Evolutionary conservation across 148 eudicot genomes (phyloP).

Genomic region (Mesembryanthemum crystallinum): DNA sequence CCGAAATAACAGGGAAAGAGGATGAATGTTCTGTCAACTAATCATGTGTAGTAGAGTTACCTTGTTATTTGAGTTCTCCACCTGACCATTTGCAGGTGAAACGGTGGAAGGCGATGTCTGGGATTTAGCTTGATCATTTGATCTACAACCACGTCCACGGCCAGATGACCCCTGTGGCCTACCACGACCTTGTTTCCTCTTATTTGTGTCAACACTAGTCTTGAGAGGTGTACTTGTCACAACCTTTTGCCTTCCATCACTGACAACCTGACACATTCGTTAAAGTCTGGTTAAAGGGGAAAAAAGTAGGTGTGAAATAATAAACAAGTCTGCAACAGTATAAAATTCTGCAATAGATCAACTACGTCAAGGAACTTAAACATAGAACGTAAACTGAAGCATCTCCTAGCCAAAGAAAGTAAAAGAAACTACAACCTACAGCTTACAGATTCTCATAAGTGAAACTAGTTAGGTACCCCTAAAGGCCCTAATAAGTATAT

Average conservation of each 20-base stretch:
- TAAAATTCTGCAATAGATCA: not conserved
- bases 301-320: not conserved
- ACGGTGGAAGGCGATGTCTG: slow-evolving; percentile 39
- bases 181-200: slow-evolving; percentile 83
- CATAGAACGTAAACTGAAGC: not conserved
- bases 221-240: slow-evolving; percentile 43
- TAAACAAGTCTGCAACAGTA: not conserved
- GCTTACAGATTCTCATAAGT: not conserved
- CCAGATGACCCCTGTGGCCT: slow-evolving; percentile 60
- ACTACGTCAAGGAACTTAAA: not conserved
- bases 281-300: not conserved
- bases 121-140: slow-evolving; percentile 52
- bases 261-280: slow-evolving; percentile 44
- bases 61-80: slow-evolving; percentile 53
- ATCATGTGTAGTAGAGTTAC: slow-evolving; percentile 30
- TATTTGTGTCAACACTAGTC: slow-evolving; percentile 44
- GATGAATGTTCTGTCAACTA: not conserved
- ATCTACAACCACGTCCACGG: slow-evolving; percentile 70
- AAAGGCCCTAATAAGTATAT: too few relatives aligned
- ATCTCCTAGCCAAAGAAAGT: not conserved
- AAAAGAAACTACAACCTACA: not conserved
- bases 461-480: not conserved
- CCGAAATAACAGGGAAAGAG: not conserved
- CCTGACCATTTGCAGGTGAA: slow-evolving; percentile 60
- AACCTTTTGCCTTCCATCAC: slow-evolving; percentile 48